Percentiles rank a stretch among this genome's conserved stretches.
Evolutionary conservation across 2,329 filamentous ascomycete genomes (phyloP).

Genomic region (Neopestalotiopsis sp.): DNA sequence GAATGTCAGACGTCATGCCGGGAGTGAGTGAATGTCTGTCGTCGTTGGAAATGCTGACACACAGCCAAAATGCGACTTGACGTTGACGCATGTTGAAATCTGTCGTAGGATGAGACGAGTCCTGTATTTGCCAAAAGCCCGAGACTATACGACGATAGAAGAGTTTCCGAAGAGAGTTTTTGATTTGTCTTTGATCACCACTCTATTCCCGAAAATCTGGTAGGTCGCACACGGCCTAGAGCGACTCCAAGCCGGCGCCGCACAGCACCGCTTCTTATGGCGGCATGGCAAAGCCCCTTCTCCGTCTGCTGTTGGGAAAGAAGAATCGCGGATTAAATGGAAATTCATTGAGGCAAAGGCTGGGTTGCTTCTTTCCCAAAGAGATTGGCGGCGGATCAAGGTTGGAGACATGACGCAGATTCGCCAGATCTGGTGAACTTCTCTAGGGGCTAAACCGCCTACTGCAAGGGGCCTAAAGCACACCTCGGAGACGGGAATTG

Average conservation of each 20-base stretch:
- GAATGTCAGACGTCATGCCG: background rate
- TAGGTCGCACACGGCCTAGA: background rate
- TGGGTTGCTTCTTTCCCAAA: background rate
- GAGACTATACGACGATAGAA: too few relatives aligned
- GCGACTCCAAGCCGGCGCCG: background rate
- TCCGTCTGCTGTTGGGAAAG: background rate
- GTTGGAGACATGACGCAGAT: conserved; percentile 1
- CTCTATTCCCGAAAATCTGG: too few relatives aligned
- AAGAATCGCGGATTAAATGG: background rate
- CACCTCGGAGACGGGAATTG: background rate
- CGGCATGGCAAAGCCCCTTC: background rate
- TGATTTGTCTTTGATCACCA: too few relatives aligned
- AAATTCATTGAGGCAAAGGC: background rate
- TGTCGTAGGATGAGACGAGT: background rate
- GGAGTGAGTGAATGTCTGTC: background rate
- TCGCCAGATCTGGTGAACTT: background rate
- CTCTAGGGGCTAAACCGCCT: background rate
- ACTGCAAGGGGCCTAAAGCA: background rate
- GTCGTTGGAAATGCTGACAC: background rate
- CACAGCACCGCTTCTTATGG: background rate
- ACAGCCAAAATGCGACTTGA: background rate
- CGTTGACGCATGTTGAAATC: background rate
- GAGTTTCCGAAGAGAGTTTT: too few relatives aligned
- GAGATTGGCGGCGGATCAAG: background rate
- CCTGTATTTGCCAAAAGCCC: too few relatives aligned